Conservation (phyloP, 2,329 filamentous ascomycete genomes). For the Huntiella savannae region DNA sequence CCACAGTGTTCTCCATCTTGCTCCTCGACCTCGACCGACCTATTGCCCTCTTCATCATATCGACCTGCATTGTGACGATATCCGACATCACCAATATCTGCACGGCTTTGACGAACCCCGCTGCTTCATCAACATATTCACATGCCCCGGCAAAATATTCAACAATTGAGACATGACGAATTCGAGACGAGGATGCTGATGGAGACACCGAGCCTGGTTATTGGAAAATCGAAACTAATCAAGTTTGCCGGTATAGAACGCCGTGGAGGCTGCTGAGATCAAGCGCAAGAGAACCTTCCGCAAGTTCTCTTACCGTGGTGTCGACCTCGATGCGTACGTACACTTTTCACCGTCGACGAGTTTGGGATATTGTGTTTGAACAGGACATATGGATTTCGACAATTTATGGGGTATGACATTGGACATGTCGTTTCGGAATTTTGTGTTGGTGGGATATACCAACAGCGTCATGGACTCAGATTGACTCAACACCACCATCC, state of each 20-base stretch:
- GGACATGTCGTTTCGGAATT: no score
- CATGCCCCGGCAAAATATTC: neutral
- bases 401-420: no score
- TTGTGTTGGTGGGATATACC: no score
- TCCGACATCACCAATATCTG: conserved; percentile 9
- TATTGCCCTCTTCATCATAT: conserved; percentile 1
- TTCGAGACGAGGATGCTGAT: neutral
- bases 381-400: no score
- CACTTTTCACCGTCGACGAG: neutral
- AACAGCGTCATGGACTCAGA: no score
- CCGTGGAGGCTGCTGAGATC: conserved; percentile 95
- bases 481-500: no score
- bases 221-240: conserved; percentile 7
- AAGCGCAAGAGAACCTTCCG: conserved; percentile 99
- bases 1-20: conserved; percentile 2
- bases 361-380: neutral
- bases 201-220: neutral
- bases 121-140: no score
- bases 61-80: conserved; percentile 14
- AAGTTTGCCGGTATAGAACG: conserved; percentile 42
- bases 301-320: conserved; percentile 99
- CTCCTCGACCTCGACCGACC: neutral
- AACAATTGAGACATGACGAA: neutral
- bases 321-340: conserved; percentile 97
- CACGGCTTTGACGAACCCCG: no score